Evolutionary conservation across 2,329 filamentous ascomycete species (phyloP).

Genomic region (Coniochaeta prunicola): DNA sequence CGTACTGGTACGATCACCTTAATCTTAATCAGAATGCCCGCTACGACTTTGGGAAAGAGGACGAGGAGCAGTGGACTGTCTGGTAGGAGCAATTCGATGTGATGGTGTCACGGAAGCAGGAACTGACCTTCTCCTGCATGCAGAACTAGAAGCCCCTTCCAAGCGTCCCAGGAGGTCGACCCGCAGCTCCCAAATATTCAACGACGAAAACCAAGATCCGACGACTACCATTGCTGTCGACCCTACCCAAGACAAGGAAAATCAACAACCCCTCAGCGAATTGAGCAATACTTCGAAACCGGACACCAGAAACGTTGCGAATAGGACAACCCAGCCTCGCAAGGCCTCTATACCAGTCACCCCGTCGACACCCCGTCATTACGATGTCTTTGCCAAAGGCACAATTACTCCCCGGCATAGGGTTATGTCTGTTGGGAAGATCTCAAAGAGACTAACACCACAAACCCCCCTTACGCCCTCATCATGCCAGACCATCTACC

Average conservation of each 20-base stretch:
- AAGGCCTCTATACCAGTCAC: conserved; percentile 46
- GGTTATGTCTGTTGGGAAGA: conserved; percentile 67
- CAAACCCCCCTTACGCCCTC: conserved; percentile 66
- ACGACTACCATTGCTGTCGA: conserved; percentile 27
- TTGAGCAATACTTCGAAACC: conserved; percentile 14
- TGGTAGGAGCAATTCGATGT: conserved; percentile 8
- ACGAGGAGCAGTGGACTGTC: conserved; percentile 15
- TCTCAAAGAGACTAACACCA: conserved; percentile 72
- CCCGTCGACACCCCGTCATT: conserved; percentile 68
- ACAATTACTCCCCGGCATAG: conserved; percentile 78
- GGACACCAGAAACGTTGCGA: conserved; percentile 10
- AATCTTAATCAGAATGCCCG: conserved; percentile 13
- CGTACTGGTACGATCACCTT: neutral
- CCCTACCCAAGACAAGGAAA: conserved; percentile 36
- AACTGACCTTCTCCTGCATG: conserved; percentile 5
- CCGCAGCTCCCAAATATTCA: conserved; percentile 33
- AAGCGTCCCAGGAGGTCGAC: conserved; percentile 40
- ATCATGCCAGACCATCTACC: conserved; percentile 70
- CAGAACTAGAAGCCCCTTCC: conserved; percentile 23
- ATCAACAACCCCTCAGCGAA: conserved; percentile 25
- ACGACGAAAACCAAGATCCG: conserved; percentile 60
- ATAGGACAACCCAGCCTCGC: conserved; percentile 6
- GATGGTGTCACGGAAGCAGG: neutral
- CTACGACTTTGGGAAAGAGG: conserved; percentile 22
- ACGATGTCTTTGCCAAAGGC: conserved; percentile 66